Evolutionary conservation across 306 rosid species (phyloP), one percentile per base, ranked within the genome.

Genomic region (Parietaria judaica): DNA sequence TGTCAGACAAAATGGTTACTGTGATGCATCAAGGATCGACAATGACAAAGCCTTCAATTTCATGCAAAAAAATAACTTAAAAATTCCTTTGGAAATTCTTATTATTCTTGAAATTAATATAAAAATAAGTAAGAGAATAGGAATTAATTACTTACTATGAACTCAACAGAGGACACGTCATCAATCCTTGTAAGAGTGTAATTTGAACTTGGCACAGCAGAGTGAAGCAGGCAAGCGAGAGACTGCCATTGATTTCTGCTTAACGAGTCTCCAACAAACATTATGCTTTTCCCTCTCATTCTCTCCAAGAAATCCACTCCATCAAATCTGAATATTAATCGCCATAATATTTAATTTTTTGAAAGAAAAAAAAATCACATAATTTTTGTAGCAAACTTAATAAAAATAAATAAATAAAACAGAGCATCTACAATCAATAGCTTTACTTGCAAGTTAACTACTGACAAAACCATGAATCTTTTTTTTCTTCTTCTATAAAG

Each of bases 201-300:
- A 16, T 37, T 60, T 15, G 98, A 63, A 53, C 43, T 36, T 36
- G 98, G 96, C 15, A 82, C 62, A 0, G 83, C 63, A 0, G 82
- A 75, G 56, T 88, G 90, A 68, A 92, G 96, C 84, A 82, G 50
- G 70, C 98, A 92, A 8, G 94, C 82, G 45, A 92, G 67, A 3
- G 98, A 92, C 48, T 86, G 90, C 98, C 98, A 92, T 64, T 92
- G 98, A 47, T 92, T 88, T 60, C 73, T 48, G 78, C 98, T 92
- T 8, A 92, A 71, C 3, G 98, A 88, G 54, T 92, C 98, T 68
- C 98, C 98, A 1, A 92, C 94, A 16, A 92, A 92, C 92, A 92
- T 88, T 34, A 92, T 80, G 63, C 90, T 84, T 62, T 84, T 88
- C 31, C 95, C 94, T 51, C 85, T 82, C 58, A 71, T 47, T 58